These are phyloP conservation scores for Scutellaria barbata DNA, from an alignment of 257 asterid genomes.

Conservation along the genomic window DNA sequence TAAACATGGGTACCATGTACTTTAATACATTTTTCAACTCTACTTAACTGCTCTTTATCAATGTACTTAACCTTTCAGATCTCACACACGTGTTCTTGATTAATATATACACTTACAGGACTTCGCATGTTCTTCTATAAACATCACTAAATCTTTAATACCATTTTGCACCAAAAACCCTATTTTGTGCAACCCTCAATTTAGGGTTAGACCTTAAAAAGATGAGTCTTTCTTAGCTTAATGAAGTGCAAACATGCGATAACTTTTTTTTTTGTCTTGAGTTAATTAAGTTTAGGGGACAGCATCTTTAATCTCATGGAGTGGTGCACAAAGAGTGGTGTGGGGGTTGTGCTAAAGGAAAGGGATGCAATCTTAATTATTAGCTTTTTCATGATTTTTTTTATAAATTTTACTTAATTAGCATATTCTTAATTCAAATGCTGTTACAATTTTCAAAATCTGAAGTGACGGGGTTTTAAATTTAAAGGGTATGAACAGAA, in stretches of 20 bases:
- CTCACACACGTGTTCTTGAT: slow-evolving; percentile 40
- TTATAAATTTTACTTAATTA: not conserved
- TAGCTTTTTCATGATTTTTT: not conserved
- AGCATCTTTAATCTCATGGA: slow-evolving; percentile 37
- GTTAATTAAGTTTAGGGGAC: slow-evolving; percentile 25
- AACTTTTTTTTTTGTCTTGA: slow-evolving; percentile 14
- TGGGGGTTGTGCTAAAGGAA: slow-evolving; percentile 12
- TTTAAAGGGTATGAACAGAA: slow-evolving; percentile 31
- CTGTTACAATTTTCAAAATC: not conserved
- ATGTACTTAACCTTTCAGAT: not conserved
- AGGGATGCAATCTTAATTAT: slow-evolving; percentile 23
- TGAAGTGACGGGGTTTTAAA: slow-evolving; percentile 39
- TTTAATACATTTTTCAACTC: slow-evolving; percentile 43
- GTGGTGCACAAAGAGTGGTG: slow-evolving; percentile 34
- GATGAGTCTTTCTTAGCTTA: not conserved
- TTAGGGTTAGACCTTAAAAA: slow-evolving; percentile 39
- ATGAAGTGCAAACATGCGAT: slow-evolving; percentile 11
- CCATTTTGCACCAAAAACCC: slow-evolving; percentile 18
- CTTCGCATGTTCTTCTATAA: too few species aligned
- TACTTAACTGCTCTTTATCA: slow-evolving; percentile 38
- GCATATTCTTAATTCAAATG: not conserved
- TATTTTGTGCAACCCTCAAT: slow-evolving; percentile 28
- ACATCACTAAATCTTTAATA: too few species aligned
- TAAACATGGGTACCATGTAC: slow-evolving; percentile 43
- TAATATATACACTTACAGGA: slow-evolving; percentile 6